Percentiles rank a stretch among this genome's conserved stretches.
Evolutionary conservation across 2,329 filamentous ascomycete species (phyloP).

Genomic region (Nigrospora osmanthi): DNA sequence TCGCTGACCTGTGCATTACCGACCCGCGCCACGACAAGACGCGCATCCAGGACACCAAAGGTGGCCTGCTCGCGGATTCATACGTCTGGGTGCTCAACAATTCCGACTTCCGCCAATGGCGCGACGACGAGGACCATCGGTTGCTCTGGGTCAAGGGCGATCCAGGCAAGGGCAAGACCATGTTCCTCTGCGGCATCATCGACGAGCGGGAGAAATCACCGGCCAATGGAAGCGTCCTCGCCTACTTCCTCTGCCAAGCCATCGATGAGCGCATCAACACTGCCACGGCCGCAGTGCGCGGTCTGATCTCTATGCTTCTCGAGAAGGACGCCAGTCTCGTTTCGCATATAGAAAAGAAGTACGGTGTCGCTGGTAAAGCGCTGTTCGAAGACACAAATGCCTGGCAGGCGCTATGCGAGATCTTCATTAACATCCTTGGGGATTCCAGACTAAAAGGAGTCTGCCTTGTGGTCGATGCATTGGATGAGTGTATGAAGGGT

Average conservation of each 20-base stretch:
- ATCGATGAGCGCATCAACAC: constrained; percentile 15
- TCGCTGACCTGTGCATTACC: constrained; percentile 3
- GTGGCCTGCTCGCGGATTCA: constrained; percentile 14
- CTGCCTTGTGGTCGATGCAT: constrained; percentile 34
- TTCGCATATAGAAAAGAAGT: constrained; percentile 21
- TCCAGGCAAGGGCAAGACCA: constrained; percentile 27
- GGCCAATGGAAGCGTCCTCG: constrained; percentile 1
- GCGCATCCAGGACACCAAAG: constrained; percentile 14
- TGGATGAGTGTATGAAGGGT: constrained; percentile 33
- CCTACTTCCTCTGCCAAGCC: constrained; percentile 25
- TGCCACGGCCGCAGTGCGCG: constrained; percentile 20
- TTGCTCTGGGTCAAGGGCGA: constrained; percentile 20
- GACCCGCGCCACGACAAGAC: constrained; percentile 11
- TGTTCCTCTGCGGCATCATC: constrained; percentile 20
- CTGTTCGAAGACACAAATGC: constrained; percentile 30
- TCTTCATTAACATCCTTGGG: constrained; percentile 31
- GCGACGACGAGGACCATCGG: constrained; percentile 7
- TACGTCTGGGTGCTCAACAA: constrained; percentile 24
- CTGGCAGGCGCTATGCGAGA: constrained; percentile 25
- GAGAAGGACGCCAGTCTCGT: constrained; percentile 20
- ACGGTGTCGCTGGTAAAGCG: constrained; percentile 18
- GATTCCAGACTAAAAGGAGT: constrained; percentile 20
- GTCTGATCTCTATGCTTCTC: constrained; percentile 20
- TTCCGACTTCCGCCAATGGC: constrained; percentile 17
- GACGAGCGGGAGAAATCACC: constrained; percentile 11